phyloP scores from a whole-genome alignment of 345 rosid species.

The Sonneratia alba region DNA sequence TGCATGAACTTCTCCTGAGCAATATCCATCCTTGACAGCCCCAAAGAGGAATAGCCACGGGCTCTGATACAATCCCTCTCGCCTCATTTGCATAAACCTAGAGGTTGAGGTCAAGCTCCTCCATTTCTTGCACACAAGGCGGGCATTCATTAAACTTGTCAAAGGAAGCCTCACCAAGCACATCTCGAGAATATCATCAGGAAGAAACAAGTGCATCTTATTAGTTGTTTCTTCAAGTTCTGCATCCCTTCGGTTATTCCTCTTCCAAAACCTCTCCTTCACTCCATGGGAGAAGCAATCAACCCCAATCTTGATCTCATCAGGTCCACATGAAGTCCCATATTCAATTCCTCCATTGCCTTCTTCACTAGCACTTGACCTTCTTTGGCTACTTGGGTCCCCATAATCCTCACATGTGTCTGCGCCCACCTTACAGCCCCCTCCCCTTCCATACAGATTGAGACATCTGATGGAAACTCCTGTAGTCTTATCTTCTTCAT shows the following conservation, averaged over 20 bases:
- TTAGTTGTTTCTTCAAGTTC: conserved; percentile 8
- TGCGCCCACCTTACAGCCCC: conserved; percentile 94
- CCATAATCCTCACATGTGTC: conserved; percentile 71
- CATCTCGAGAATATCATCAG: conserved; percentile 84
- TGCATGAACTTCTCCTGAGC: conserved; percentile 75
- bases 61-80: conserved; percentile 48
- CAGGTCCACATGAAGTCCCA: conserved; percentile 49
- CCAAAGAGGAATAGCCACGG: conserved; percentile 95
- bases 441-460: conserved; percentile 58
- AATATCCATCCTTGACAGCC: conserved; percentile 65
- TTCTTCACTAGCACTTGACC: conserved; percentile 75
- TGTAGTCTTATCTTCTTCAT: conserved; percentile 38
- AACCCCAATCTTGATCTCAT: conserved; percentile 53
- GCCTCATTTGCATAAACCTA: conserved; percentile 68
- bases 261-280: conserved; percentile 78
- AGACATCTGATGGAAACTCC: conserved; percentile 66
- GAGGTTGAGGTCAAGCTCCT: conserved; percentile 55
- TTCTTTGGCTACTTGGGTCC: conserved; percentile 62
- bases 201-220: conserved; percentile 58
- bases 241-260: conserved; percentile 36
- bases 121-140: conserved; percentile 96
- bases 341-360: conserved; percentile 33
- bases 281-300: conserved; percentile 89
- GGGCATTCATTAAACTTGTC: conserved; percentile 71
- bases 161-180: conserved; percentile 87